These are phyloP conservation scores for Coffea canephora DNA, from an alignment of 257 asterid genomes.

Conservation along the genomic window DNA sequence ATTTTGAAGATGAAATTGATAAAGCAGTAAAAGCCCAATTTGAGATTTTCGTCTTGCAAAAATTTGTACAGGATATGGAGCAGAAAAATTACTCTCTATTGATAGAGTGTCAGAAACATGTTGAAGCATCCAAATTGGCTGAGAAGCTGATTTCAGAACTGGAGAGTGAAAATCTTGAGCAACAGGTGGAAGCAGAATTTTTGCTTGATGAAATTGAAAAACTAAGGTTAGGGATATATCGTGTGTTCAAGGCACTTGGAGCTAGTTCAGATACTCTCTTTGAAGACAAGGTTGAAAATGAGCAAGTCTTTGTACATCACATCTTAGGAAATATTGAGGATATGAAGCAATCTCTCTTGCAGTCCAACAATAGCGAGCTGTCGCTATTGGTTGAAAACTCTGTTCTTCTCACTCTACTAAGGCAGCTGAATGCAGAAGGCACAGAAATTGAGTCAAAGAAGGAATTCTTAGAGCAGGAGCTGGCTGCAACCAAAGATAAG, in stretches of 20 bases:
- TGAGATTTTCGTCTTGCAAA: conserved; percentile 79
- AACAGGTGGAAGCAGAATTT: conserved; percentile 86
- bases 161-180: conserved; percentile 92
- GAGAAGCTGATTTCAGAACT: conserved; percentile 84
- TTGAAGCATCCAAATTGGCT: conserved; percentile 82
- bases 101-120: conserved; percentile 81
- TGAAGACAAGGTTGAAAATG: conserved; percentile 53
- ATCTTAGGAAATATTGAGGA: conserved; percentile 54
- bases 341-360: conserved; percentile 46
- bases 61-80: conserved; percentile 88
- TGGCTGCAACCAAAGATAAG: conserved; percentile 43
- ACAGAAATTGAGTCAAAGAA: conserved; percentile 59
- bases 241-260: conserved; percentile 62
- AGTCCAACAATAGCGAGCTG: conserved; percentile 65
- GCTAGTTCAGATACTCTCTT: conserved; percentile 27
- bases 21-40: conserved; percentile 76
- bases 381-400: conserved; percentile 70
- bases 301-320: conserved; percentile 43
- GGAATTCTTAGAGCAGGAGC: conserved; percentile 50
- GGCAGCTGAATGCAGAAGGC: conserved; percentile 72
- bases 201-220: conserved; percentile 75
- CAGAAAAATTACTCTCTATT: conserved; percentile 67
- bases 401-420: conserved; percentile 61
- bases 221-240: conserved; percentile 65
- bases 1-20: conserved; percentile 76